Evolutionary conservation across 2,329 filamentous ascomycete species (phyloP).

Genomic region (Amphichorda felina): DNA sequence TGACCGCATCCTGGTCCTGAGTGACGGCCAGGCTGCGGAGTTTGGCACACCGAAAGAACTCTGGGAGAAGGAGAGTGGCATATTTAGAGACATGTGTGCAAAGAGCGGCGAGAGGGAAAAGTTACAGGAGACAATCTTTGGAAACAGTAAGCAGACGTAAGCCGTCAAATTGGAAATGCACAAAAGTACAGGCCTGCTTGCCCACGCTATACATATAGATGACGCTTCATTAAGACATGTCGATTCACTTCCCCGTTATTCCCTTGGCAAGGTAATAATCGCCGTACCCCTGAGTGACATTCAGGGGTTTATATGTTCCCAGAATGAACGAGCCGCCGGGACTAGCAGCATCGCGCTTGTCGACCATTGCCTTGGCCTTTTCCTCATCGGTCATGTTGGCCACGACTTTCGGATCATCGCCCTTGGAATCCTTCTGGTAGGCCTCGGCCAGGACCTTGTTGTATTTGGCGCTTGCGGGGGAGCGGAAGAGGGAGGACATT

Average conservation of each 20-base stretch:
- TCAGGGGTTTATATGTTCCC: too few relatives aligned
- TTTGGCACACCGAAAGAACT: slow-evolving; percentile 53
- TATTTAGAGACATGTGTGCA: slow-evolving; percentile 53
- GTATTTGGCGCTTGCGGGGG: background rate
- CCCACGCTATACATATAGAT: background rate
- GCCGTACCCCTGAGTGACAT: too few relatives aligned
- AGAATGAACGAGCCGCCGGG: background rate
- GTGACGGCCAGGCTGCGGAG: slow-evolving; percentile 55
- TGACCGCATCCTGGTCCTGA: slow-evolving; percentile 60
- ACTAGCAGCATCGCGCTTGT: background rate
- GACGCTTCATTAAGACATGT: background rate
- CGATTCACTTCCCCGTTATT: background rate
- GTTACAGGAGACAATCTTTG: slow-evolving; percentile 32
- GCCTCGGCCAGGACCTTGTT: slow-evolving; percentile 1
- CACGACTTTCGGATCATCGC: background rate
- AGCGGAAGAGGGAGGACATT: background rate
- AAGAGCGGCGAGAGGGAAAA: slow-evolving; percentile 47
- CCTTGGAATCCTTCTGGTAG: background rate
- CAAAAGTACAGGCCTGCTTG: too few relatives aligned
- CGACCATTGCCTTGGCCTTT: slow-evolving; percentile 1
- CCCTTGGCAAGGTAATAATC: background rate
- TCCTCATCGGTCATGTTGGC: slow-evolving; percentile 1
- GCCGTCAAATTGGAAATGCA: too few relatives aligned
- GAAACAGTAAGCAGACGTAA: slow-evolving; percentile 1
- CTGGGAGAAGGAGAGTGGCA: slow-evolving; percentile 37